Percentiles rank a stretch among this genome's conserved stretches.
Conservation (phyloP, 2,329 filamentous ascomycete species). For the Talaromyces marneffei region DNA sequence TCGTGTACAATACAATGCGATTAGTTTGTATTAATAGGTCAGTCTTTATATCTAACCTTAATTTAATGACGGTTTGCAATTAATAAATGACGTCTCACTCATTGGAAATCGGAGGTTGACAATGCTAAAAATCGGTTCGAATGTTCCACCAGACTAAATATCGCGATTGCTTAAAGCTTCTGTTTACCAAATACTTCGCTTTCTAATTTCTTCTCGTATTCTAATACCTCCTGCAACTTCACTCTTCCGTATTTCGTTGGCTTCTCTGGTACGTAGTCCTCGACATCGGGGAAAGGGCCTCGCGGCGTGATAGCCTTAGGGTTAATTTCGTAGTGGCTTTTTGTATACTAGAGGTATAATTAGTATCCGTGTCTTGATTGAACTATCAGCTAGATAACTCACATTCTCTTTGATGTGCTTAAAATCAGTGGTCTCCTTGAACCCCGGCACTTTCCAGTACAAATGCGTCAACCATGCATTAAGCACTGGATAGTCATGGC, state of each 20-base stretch:
- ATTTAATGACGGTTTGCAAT: no score
- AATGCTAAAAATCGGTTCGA: no score
- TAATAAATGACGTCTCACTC: no score
- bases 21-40: neutral
- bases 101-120: no score
- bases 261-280: conserved; percentile 47
- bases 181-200: neutral
- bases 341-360: conserved; percentile 43
- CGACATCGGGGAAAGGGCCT: conserved; percentile 56
- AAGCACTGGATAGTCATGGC: conserved; percentile 55
- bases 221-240: conserved; percentile 31
- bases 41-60: neutral
- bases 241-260: conserved; percentile 44
- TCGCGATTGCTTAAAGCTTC: neutral
- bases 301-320: conserved; percentile 57
- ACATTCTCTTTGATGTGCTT: conserved; percentile 63
- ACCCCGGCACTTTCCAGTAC: conserved; percentile 53
- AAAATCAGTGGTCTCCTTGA: conserved; percentile 57
- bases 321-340: conserved; percentile 56
- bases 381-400: conserved; percentile 12
- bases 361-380: neutral
- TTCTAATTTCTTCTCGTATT: conserved; percentile 23
- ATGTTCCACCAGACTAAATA: neutral
- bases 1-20: neutral
- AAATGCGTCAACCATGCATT: conserved; percentile 56